Conservation (phyloP, 2,329 filamentous ascomycete genomes). For the Neophaeococcomyces mojaviensis region DNA sequence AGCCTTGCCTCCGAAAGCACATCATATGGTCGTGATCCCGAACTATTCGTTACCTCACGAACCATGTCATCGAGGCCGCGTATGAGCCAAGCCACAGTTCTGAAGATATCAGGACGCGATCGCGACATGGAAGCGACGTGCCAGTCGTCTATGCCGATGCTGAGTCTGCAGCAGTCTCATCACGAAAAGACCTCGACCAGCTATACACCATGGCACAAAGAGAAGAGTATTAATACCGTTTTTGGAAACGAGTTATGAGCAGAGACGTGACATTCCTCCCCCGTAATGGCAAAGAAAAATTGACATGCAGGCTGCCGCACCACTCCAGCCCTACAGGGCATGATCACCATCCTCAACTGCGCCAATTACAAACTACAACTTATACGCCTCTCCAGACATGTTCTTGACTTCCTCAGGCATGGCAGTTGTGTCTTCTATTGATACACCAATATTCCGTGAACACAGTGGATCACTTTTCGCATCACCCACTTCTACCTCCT, state of each 20-base stretch:
- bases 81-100: not conserved
- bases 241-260: constrained; percentile 40
- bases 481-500: too few relatives aligned
- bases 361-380: constrained; percentile 55
- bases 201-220: constrained; percentile 24
- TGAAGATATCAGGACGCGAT: constrained; percentile 33
- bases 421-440: constrained; percentile 57
- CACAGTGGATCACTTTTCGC: too few relatives aligned
- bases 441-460: too few relatives aligned
- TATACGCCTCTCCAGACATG: constrained; percentile 54
- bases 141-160: constrained; percentile 47
- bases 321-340: constrained; percentile 49
- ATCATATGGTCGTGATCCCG: constrained; percentile 35
- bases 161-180: constrained; percentile 31
- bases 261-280: constrained; percentile 33
- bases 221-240: constrained; percentile 47
- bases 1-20: constrained; percentile 37
- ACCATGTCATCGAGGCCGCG: constrained; percentile 14
- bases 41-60: constrained; percentile 30
- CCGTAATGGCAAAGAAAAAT: constrained; percentile 48
- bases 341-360: constrained; percentile 58
- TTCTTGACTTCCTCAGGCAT: constrained; percentile 54
- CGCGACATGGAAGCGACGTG: constrained; percentile 58
- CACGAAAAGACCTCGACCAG: constrained; percentile 25
- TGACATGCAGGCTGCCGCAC: constrained; percentile 47